These are phyloP conservation scores for Tricholoma flavovirens DNA, from an alignment of 768 basidiomycete species.

Conservation along the genomic window DNA sequence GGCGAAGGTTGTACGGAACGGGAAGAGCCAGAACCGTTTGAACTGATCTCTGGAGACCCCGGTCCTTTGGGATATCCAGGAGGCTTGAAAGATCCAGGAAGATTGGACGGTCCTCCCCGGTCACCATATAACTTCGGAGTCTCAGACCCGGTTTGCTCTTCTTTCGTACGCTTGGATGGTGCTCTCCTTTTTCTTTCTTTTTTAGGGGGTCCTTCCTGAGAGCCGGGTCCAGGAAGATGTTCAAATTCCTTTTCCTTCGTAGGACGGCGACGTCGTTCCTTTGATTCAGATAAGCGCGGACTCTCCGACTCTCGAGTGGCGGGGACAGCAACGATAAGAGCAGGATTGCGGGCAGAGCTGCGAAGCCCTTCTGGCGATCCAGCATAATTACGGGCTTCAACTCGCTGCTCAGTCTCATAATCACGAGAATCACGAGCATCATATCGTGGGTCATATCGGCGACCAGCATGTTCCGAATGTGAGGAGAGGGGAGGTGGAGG, in stretches of 20 bases:
- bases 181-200: slow-evolving; percentile 52
- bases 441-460: slow-evolving; percentile 63
- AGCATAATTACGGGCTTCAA: slow-evolving; percentile 32
- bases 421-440: slow-evolving; percentile 46
- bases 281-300: slow-evolving; percentile 44
- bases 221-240: slow-evolving; percentile 22
- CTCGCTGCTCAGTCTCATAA: slow-evolving; percentile 39
- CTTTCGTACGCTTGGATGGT: slow-evolving; percentile 34
- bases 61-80: slow-evolving; percentile 35
- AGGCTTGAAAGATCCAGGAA: slow-evolving; percentile 22
- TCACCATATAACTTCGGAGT: slow-evolving; percentile 40
- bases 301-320: slow-evolving; percentile 54
- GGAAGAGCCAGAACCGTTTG: slow-evolving; percentile 57
- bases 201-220: slow-evolving; percentile 43
- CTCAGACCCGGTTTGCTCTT: slow-evolving; percentile 40
- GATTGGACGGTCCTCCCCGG: slow-evolving; percentile 21
- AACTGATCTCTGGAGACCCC: slow-evolving; percentile 59
- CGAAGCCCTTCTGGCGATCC: slow-evolving; percentile 42
- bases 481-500: slow-evolving; percentile 31
- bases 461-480: slow-evolving; percentile 37
- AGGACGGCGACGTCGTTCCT: slow-evolving; percentile 40
- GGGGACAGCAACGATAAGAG: slow-evolving; percentile 24
- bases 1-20: slow-evolving; percentile 72
- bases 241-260: slow-evolving; percentile 45
- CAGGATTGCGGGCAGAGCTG: slow-evolving; percentile 25